Base-by-base conservation (phyloP, 352 stramenopile genomes). In the Albugo laibachii region DNA sequence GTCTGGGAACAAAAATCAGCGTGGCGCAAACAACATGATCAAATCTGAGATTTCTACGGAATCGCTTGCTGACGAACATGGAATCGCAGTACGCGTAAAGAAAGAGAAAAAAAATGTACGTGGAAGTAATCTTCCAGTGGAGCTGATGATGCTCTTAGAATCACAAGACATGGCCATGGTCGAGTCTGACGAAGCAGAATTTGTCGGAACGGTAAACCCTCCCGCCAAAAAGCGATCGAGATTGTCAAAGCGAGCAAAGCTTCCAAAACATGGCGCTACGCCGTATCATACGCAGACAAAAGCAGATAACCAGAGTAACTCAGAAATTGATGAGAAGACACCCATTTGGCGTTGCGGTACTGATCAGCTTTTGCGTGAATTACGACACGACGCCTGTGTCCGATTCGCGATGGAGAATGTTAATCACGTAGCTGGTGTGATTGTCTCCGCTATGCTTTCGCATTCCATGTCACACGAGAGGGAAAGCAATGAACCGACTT, bases 131-230 rank as follows among this genome's bases (percentile, higher is more conserved):
- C 62, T 92, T 24, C 79, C 79, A 0, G 68, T 92, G 13, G 79
- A 89, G 55, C 56, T 92, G 42, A 76, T 89, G 58, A 69, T 89
- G 59, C 87, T 92, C 62, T 59, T 89, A 11, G 72, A 88, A 47
- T 74, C 76, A 0, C 76, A 92, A 20, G 69, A 86, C 21, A 56
- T 50, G 16, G 62, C 67, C 8, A 57, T 61, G 41, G 61, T 66
- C 10, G 38, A 43, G 8, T 3, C 20, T 19, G 16, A 66, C 38
- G 67, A 77, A 34, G 65, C 61, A 36, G 76, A 85, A 59, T 59
- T 65, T 14, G 76, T 86, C 48, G 11, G 16, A 34, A 55, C 61
- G n/a, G 54, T 48, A 14, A 56, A 55, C 15, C 54, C 63, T 46
- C 53, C 52, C 36, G 61, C 49, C 24, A 85, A 83, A 51, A 79